Base-by-base conservation (phyloP, 495 filamentous ascomycete genomes). In the Aspergillus incahuasiensis region DNA sequence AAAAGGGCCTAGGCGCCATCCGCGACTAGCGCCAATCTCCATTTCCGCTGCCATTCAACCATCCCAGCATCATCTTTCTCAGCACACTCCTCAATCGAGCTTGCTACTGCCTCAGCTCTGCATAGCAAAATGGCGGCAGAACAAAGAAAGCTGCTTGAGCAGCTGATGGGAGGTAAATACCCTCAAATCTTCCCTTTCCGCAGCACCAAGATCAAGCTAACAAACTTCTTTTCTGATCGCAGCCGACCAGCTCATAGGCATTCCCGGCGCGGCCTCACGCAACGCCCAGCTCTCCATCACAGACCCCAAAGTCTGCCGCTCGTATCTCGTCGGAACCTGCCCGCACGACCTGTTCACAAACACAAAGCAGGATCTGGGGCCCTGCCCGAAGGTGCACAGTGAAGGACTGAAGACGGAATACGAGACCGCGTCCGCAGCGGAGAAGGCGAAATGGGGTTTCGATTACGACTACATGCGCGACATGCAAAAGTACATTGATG, bases 271-370 rank as follows among this genome's bases (percentile, higher is more conserved):
- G 50, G 77, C 85, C 28, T 85, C 86, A 43, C 85, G 86, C 72
- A 79, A 85, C 46, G 76, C 88, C 9, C 86, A 94, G 71, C 82
- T 96, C 65, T 84, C 88, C 43, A 86, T 97, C 59, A 94, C 89
- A 44, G 95, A 99, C 73, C 78, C 87, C 32, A 96, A 95, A 74
- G 89, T 96, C 59, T 99, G 94, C 77, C 90, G 91, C 50, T 96
- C 91, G 54, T 97, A 91, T 73, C 82, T 99, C 48, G 90, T 83
- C 57, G 94, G 94, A 60, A 95, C 89, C 39, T 99, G 94, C 69
- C 94, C 94, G 5, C 92, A 97, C 77, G 94, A 99, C 75, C 91
- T 97, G 67, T 99, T 99, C 82, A 97, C 92, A 57, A 99, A 99
- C 76, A 99, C 94, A 39, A 97, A 96, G 74, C 90, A 96, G 81